These are phyloP conservation scores for Thuja plicata DNA, from an alignment of 83 land plant genomes.

Conservation along the genomic window DNA sequence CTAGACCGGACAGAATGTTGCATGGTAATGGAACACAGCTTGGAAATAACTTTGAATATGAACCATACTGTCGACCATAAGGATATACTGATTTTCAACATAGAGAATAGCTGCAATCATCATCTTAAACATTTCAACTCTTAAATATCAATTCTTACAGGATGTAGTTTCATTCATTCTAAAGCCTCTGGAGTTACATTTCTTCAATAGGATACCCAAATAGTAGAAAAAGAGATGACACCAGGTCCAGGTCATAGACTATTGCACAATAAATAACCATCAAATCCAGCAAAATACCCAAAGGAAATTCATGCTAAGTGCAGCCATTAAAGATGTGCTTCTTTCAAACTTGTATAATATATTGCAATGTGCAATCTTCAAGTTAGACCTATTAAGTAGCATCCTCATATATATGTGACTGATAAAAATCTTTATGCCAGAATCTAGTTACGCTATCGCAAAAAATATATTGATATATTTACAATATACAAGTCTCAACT, in stretches of 20 bases:
- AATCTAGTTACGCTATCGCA: neutral
- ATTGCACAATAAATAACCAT: neutral
- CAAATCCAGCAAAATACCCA: neutral
- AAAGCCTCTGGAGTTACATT: too few species aligned
- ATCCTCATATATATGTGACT: neutral
- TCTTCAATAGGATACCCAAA: neutral
- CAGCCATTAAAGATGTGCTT: neutral
- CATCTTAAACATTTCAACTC: too few species aligned
- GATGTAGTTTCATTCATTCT: too few species aligned
- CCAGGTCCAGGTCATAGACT: neutral
- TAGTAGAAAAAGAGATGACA: neutral
- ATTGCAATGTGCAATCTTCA: too few species aligned
- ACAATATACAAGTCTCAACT: neutral
- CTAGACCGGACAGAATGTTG: too few species aligned
- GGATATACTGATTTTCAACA: too few species aligned
- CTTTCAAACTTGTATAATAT: neutral
- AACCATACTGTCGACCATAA: too few species aligned
- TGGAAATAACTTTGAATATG: too few species aligned
- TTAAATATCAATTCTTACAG: neutral
- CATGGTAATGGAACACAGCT: too few species aligned
- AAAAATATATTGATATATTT: too few species aligned
- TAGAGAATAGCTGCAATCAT: too few species aligned
- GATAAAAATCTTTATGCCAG: neutral
- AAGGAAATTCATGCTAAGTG: too few species aligned
- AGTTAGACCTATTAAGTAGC: neutral